Base-by-base conservation (phyloP, 225 moss, liverwort and hornwort species). In the Physcomitrellopsis africana region DNA sequence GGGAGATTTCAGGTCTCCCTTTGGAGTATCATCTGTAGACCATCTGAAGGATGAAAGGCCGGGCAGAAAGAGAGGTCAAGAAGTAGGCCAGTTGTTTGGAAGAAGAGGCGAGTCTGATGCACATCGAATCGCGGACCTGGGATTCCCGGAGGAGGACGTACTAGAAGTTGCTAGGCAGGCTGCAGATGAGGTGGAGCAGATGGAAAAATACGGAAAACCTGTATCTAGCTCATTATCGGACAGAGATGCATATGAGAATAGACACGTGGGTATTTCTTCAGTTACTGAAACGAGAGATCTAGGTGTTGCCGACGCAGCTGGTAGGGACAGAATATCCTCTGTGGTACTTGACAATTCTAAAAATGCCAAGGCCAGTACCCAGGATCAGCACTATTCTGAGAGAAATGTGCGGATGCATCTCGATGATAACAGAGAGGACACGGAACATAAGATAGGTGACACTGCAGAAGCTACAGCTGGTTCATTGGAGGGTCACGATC, bases 141-240 rank as follows among this genome's bases (percentile, higher is more conserved):
- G 84, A 9, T 92, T 92, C 22, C 92, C 92, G 23, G 90, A 92
- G 82, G 94, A 94, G 81, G 94, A 94, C 72, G 94, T 92, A 54
- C 68, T 94, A 32, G 92, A 94, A 82, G 92, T 94, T 49, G 94
- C 94, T 24, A 86, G 92, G 52, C 90, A 94, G 83, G 94, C 88
- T 69, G 94, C 82, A 18, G 84, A 86, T 74, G 94, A 94, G 82
- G 94, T 90, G 29, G 94, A 94, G 66, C 94, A 94, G 78, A 92
- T 92, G 90, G 90, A 90, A 75, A 86, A 89, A 60, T 86, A 83
- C 62, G 81, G 86, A 13, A 92, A 92, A 77, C 82, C 92, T 75
- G 86, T 73, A 7, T 78, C 83, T 61, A 83, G 81, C 76, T 83
- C 88, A 26, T 80, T 86, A 67, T 86, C 80, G 46, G 93, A 91